phyloP scores from a whole-genome alignment of 768 basidiomycete species.

The Pulveroboletus frians region DNA sequence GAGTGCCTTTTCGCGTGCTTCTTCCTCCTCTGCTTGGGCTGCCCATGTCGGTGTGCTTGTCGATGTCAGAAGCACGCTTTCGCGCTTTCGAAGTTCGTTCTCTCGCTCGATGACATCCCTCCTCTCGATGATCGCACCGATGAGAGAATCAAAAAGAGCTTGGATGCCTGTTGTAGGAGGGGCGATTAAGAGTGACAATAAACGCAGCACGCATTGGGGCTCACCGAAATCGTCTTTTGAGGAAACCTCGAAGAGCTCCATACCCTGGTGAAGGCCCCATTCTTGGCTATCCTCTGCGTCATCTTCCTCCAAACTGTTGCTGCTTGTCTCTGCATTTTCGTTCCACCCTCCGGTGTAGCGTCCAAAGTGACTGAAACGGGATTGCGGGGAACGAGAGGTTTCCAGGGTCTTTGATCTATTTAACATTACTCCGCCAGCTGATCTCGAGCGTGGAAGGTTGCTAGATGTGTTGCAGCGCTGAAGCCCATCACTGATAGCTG shows the following conservation, averaged over 20 bases:
- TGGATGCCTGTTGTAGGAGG: constrained; percentile 56
- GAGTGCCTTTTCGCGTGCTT: constrained; percentile 52
- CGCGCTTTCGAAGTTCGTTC: constrained; percentile 72
- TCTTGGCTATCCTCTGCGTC: constrained; percentile 52
- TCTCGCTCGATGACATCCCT: constrained; percentile 79
- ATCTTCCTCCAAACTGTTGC: constrained; percentile 62
- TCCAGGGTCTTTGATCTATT: constrained; percentile 31
- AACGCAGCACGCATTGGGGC: not conserved
- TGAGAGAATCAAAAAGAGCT: constrained; percentile 73
- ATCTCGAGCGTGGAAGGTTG: constrained; percentile 45
- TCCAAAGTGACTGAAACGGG: constrained; percentile 56
- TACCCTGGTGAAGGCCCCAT: constrained; percentile 76
- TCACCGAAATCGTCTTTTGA: constrained; percentile 83
- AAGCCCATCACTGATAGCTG: constrained; percentile 49
- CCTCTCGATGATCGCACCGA: constrained; percentile 70
- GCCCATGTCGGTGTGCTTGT: constrained; percentile 66
- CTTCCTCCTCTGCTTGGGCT: constrained; percentile 76
- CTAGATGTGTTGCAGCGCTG: constrained; percentile 49
- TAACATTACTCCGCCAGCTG: constrained; percentile 35
- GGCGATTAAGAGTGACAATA: constrained; percentile 13
- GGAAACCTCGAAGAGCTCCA: constrained; percentile 88
- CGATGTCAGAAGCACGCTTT: constrained; percentile 74
- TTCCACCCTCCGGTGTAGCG: constrained; percentile 48
- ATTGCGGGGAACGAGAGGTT: constrained; percentile 41
- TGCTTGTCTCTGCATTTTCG: constrained; percentile 55